phyloP scores from a whole-genome alignment of 192 early-diverging fungal genomes.

The Linderina pennispora region DNA sequence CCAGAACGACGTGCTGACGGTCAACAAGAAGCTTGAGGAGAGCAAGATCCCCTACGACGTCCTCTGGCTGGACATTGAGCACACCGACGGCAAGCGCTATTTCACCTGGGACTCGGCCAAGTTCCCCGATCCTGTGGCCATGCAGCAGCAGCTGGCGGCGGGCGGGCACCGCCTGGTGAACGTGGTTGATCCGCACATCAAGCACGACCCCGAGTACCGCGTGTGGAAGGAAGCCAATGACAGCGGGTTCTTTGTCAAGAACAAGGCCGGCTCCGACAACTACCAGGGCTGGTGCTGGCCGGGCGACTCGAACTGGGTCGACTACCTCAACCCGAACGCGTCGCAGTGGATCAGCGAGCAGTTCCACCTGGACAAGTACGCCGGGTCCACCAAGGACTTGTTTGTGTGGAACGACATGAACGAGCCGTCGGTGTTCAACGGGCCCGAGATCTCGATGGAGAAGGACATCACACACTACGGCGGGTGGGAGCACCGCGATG shows the following conservation, averaged over 20 bases:
- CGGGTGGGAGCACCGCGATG: constrained; percentile 86
- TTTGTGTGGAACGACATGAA: constrained; percentile 99
- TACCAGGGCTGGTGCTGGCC: constrained; percentile 99
- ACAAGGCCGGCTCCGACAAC: constrained; percentile 54
- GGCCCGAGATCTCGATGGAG: constrained; percentile 94
- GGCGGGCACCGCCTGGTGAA: constrained; percentile 83
- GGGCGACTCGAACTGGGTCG: constrained; percentile 85
- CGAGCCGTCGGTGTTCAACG: constrained; percentile 95
- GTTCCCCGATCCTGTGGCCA: constrained; percentile 79
- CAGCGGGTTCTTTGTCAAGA: constrained; percentile 71
- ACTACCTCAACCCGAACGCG: constrained; percentile 78
- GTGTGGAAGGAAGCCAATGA: constrained; percentile 76
- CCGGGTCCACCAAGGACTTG: constrained; percentile 71
- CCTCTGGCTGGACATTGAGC: constrained; percentile 99
- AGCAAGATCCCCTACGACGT: constrained; percentile 96
- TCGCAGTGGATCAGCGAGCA: constrained; percentile 72
- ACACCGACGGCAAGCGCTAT: constrained; percentile 97
- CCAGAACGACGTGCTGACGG: constrained; percentile 79
- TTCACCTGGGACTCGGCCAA: constrained; percentile 94
- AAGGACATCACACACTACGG: constrained; percentile 88
- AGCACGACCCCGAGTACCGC: constrained; percentile 68
- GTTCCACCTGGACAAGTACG: constrained; percentile 75
- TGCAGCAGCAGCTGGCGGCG: constrained; percentile 69
- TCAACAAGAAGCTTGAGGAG: constrained; percentile 83
- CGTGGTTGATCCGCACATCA: constrained; percentile 97